Base-by-base conservation (phyloP, 2,329 filamentous ascomycete genomes). In the Fusarium xyrophilum region DNA sequence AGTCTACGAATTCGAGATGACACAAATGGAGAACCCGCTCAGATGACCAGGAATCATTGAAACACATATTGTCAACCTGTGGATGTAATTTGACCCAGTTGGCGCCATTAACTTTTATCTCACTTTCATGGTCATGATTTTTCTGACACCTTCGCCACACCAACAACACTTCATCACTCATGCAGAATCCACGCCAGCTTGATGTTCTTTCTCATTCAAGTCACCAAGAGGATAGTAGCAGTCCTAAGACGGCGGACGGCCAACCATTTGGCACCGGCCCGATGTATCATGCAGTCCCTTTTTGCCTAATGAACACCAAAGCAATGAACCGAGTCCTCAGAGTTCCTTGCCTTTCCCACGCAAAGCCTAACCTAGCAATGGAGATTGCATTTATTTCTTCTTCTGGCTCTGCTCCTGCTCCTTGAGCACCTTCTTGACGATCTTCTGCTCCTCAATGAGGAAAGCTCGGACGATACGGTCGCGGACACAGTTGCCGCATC, bases 371-470 rank as follows among this genome's bases (percentile, higher is more conserved):
- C 66, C 67, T 72, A 63, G 67, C 70, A 70, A 67, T 72, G 72
- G 73, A 71, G 57, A 56, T 84, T 74, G 71, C 65, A 73, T 86
- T 88, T 92, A 89, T 85, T 89, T 89, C 86, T 88, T 89, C 83
- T 86, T 89, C 78, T 85, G 82, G 79, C 84, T 81, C 79, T 83
- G 91, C 87, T 93, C 91, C 86, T 97, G 93, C 89, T 98, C 95
- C 92, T 97, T 97, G 82, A 98, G 89, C 79, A 99, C 96, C 93
- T 99, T 99, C 93, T 99, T 99, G 85, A 99, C 96, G 79, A 99
- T 98, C 93, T 99, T 99, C 89, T 99, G 96, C 90, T 99, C 96
- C 88, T 99, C 96, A 75, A 99, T 98, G 83, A 99, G 86, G 91
- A 99, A 99, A 73, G 96, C 96, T 77, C 96, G 93, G 77, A 97